Conservation (phyloP, 305 asterid genomes). For the Euphrasia arctica region DNA sequence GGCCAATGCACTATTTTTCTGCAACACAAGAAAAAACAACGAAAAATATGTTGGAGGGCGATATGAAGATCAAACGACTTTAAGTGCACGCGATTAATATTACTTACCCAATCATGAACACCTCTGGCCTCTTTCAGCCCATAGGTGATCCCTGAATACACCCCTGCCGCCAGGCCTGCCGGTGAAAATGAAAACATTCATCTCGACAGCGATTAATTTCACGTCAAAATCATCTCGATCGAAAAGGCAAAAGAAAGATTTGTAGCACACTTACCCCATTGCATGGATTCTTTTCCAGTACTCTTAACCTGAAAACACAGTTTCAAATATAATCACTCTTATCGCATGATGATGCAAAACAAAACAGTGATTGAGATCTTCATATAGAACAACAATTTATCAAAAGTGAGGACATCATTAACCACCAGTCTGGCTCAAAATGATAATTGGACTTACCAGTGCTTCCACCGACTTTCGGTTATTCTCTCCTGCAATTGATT, state of each 20-base stretch:
- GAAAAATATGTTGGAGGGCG: background rate
- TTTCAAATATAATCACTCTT: too few species aligned
- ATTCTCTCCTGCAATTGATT: constrained; percentile 54
- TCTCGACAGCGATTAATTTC: too few species aligned
- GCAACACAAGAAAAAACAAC: background rate
- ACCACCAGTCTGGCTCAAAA: too few species aligned
- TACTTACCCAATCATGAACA: constrained; percentile 81
- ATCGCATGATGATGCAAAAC: background rate
- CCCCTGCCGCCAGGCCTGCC: constrained; percentile 87
- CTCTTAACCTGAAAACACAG: constrained; percentile 50
- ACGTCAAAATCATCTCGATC: background rate
- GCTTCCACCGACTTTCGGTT: constrained; percentile 76
- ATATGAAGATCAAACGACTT: background rate
- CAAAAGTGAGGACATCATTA: background rate
- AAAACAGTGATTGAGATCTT: background rate
- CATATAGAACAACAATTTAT: background rate
- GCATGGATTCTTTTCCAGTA: constrained; percentile 86
- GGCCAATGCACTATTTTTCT: constrained; percentile 78
- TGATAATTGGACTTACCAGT: constrained; percentile 40
- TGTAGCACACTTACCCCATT: constrained; percentile 67
- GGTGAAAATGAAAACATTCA: background rate
- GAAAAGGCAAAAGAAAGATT: background rate
- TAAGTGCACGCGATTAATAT: background rate
- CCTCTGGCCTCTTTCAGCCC: constrained; percentile 89
- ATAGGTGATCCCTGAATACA: constrained; percentile 83